Conservation (phyloP, 148 eudicot species). For the Nyssa sinensis region DNA sequence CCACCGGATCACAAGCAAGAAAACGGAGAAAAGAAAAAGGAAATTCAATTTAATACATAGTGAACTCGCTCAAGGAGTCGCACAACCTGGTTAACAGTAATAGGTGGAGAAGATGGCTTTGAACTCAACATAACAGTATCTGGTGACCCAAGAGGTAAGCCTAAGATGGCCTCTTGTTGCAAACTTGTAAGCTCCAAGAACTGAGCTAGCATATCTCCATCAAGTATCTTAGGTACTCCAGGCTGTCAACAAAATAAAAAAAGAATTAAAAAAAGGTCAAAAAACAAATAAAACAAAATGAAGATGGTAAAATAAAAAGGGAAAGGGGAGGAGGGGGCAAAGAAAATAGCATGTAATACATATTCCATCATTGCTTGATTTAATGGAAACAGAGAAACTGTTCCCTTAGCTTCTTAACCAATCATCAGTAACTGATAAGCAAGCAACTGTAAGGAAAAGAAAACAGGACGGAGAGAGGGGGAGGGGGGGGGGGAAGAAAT, state of each 20-base stretch:
- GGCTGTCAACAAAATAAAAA: conserved; percentile 34
- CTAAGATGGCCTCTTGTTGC: conserved; percentile 84
- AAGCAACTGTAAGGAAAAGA: no score
- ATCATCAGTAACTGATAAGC: background rate
- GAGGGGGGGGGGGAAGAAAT: background rate
- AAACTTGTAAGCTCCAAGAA: conserved; percentile 90
- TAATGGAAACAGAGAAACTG: background rate
- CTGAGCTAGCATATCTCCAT: conserved; percentile 91
- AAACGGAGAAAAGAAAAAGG: background rate
- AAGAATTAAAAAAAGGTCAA: background rate
- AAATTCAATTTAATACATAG: conserved; percentile 55
- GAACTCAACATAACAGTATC: conserved; percentile 42
- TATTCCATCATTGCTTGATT: background rate
- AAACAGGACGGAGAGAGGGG: no score
- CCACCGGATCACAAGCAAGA: no score
- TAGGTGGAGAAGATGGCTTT: conserved; percentile 38
- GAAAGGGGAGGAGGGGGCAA: no score
- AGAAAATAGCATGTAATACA: background rate
- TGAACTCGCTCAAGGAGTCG: conserved; percentile 89
- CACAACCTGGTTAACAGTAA: conserved; percentile 76
- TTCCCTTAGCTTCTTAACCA: background rate
- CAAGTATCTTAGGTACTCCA: conserved; percentile 64
- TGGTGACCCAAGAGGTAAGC: no score
- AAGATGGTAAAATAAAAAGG: background rate
- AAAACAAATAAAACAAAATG: background rate